These are phyloP conservation scores for Neospora caninum DNA, from an alignment of 169 alveolate genomes.

Conservation along the genomic window DNA sequence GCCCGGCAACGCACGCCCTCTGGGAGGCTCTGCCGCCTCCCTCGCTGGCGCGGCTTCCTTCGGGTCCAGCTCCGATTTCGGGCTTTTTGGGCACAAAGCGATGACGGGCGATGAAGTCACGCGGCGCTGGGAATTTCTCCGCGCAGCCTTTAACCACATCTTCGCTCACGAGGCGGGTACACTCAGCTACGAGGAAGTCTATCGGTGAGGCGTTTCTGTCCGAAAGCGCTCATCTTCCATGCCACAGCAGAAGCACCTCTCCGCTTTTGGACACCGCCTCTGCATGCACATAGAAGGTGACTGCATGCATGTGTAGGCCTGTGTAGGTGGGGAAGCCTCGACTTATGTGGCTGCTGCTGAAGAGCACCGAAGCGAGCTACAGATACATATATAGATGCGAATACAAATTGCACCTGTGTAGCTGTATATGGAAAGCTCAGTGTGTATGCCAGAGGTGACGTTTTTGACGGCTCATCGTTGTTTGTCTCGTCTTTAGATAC, in stretches of 20 bases:
- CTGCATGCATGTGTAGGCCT: too few relatives aligned
- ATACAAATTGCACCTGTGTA: background rate
- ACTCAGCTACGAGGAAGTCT: conserved; percentile 69
- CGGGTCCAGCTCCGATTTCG: background rate
- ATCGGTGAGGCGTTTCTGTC: conserved; percentile 2
- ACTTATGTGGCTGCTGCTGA: too few relatives aligned
- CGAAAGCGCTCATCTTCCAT: background rate
- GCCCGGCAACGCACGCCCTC: too few relatives aligned
- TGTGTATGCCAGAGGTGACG: background rate
- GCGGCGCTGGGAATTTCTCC: conserved; percentile 66
- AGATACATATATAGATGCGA: background rate
- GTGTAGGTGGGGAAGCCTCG: too few relatives aligned
- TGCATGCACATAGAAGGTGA: too few relatives aligned
- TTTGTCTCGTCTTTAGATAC: background rate
- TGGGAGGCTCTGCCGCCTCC: too few relatives aligned
- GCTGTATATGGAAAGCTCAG: background rate
- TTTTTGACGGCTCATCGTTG: background rate
- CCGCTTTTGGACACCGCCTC: too few relatives aligned
- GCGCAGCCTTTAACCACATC: conserved; percentile 69
- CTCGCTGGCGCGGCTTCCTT: too few relatives aligned
- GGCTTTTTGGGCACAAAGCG: conserved; percentile 13
- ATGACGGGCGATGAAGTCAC: conserved; percentile 12
- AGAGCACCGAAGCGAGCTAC: too few relatives aligned
- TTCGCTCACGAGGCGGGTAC: conserved; percentile 71
- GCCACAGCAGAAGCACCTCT: too few relatives aligned